Conservation (phyloP, 768 basidiomycete species). For the Sarcodon sp. region DNA sequence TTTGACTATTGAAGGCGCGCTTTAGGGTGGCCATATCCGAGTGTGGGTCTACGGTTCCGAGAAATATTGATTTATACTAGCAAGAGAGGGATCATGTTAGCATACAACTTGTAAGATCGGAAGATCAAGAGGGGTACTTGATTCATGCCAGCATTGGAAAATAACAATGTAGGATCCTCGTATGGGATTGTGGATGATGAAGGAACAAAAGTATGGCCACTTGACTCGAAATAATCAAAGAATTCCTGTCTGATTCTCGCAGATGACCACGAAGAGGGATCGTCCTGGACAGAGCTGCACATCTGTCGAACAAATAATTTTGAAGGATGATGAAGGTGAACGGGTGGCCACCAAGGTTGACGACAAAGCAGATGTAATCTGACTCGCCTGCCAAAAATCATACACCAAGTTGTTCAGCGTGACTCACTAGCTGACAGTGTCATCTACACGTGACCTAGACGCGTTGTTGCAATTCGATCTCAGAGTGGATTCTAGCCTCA, state of each 20-base stretch:
- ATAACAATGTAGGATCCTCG: slow-evolving; percentile 94
- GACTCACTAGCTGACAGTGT: neutral
- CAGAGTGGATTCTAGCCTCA: neutral
- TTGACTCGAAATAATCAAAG: slow-evolving; percentile 76
- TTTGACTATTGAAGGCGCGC: slow-evolving; percentile 93
- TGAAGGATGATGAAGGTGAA: neutral
- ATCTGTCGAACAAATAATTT: neutral
- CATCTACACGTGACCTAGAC: neutral
- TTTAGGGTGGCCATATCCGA: slow-evolving; percentile 85
- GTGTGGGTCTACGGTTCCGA: slow-evolving; percentile 95
- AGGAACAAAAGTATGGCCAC: slow-evolving; percentile 78
- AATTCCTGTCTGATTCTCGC: slow-evolving; percentile 75
- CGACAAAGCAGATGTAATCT: neutral
- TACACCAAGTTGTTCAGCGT: neutral
- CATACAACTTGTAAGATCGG: neutral
- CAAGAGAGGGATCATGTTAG: neutral
- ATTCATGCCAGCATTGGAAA: slow-evolving; percentile 98
- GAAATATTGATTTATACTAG: slow-evolving; percentile 93
- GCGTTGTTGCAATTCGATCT: neutral
- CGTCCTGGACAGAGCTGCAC: neutral
- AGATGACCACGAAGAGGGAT: slow-evolving; percentile 53
- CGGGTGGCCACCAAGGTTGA: no score
- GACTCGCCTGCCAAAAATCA: neutral
- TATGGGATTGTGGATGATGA: slow-evolving; percentile 92
- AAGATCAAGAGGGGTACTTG: slow-evolving; percentile 35